Conservation (phyloP, 331 rosid genomes). For the Cydonia oblonga region DNA sequence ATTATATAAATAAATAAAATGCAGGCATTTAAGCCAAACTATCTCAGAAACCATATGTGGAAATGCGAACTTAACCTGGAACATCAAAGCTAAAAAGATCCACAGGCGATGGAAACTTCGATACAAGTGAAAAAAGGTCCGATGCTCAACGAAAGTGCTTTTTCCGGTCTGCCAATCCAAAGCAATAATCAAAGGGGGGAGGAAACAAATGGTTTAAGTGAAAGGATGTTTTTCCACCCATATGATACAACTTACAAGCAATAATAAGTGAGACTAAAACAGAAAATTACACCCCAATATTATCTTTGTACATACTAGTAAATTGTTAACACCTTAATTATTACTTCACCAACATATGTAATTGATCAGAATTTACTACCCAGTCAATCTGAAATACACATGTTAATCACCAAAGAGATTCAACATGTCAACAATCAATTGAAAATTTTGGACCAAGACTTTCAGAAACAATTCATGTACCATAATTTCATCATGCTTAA, state of each 20-base stretch:
- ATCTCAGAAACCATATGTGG: slow-evolving; percentile 10
- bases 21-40: background rate
- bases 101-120: slow-evolving; percentile 97
- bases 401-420: background rate
- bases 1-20: background rate
- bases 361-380: background rate
- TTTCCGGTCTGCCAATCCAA: slow-evolving; percentile 66
- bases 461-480: background rate
- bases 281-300: background rate
- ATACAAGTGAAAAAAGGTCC: slow-evolving; percentile 79
- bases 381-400: background rate
- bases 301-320: background rate
- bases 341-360: background rate
- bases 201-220: background rate
- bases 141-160: slow-evolving; percentile 92
- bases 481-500: background rate
- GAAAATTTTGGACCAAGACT: background rate
- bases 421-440: background rate
- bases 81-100: slow-evolving; percentile 88
- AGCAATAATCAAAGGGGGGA: slow-evolving; percentile 1
- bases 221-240: background rate
- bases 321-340: background rate
- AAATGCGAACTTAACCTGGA: slow-evolving; percentile 51
- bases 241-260: background rate
- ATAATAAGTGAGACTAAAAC: background rate